Evolutionary conservation across 257 asterid genomes (phyloP).

Genomic region (Voacanga thouarsii): DNA sequence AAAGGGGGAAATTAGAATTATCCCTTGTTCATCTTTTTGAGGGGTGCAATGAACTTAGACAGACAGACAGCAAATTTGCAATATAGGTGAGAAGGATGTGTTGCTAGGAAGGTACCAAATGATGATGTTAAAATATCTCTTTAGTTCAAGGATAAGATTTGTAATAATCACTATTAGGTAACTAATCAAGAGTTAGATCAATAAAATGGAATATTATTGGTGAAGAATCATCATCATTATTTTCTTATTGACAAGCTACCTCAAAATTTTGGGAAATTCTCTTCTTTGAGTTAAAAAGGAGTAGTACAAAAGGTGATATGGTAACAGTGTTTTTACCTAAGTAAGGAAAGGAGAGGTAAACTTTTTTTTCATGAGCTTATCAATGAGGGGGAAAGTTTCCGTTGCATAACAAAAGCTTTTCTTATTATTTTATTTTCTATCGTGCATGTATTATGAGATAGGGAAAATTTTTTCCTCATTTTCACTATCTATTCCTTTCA

Average conservation of each 20-base stretch:
- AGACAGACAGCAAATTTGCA: not conserved
- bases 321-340: not conserved
- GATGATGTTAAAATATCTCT: not conserved
- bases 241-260: conserved; percentile 16
- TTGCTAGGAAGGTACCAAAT: not conserved
- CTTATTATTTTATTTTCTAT: not conserved
- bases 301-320: not conserved
- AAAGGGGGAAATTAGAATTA: not conserved
- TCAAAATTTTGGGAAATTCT: conserved; percentile 1
- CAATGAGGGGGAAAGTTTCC: not conserved
- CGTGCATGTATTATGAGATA: not conserved
- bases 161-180: conserved; percentile 18
- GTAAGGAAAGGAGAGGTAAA: not conserved
- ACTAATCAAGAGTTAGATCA: conserved; percentile 19
- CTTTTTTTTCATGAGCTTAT: not conserved
- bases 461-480: not conserved
- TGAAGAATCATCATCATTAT: conserved; percentile 12
- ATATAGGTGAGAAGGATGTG: not conserved
- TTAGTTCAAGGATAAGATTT: not conserved
- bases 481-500: not conserved
- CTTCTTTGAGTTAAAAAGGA: too few species aligned
- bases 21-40: not conserved
- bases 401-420: not conserved
- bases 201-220: conserved; percentile 11
- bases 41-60: not conserved